A percentile compares a stretch with the other conserved stretches of the same genome.
Evolutionary conservation across 306 rosid genomes (phyloP).

Genomic region (Oxytropis ochrocephala): DNA sequence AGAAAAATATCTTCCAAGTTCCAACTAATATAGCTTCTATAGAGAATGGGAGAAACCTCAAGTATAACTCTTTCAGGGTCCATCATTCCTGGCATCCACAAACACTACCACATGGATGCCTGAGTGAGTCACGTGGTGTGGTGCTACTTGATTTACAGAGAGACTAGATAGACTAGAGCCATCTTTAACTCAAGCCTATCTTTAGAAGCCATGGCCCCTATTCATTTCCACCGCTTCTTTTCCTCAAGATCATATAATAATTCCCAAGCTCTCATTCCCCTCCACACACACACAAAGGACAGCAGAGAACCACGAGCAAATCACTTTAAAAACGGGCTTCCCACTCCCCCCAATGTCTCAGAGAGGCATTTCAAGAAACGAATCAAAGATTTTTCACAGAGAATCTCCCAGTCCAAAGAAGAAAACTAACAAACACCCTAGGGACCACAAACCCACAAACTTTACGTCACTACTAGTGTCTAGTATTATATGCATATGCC

Average conservation of each 20-base stretch:
- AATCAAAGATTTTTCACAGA: neutral
- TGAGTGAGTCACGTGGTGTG: conserved; percentile 31
- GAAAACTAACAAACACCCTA: conserved; percentile 25
- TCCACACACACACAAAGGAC: conserved; percentile 9
- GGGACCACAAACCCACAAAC: conserved; percentile 24
- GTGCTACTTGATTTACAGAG: conserved; percentile 18
- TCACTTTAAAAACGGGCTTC: neutral
- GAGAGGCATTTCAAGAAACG: neutral
- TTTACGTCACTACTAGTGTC: neutral
- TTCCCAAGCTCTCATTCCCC: neutral
- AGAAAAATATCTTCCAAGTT: neutral
- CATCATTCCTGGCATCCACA: conserved; percentile 35
- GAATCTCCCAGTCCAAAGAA: neutral
- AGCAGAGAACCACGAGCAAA: neutral
- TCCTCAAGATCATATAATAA: neutral
- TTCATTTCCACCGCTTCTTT: conserved; percentile 29
- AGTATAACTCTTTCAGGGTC: conserved; percentile 28
- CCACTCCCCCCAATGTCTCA: neutral
- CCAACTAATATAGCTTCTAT: neutral
- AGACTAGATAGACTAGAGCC: neutral
- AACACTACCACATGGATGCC: conserved; percentile 35
- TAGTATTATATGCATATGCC: neutral
- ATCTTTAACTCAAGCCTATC: conserved; percentile 23
- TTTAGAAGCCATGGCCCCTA: conserved; percentile 27
- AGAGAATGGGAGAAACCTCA: conserved; percentile 12